These are phyloP conservation scores for Elsinoe ampelina DNA, from an alignment of 2,329 filamentous ascomycete species.

Conservation along the genomic window DNA sequence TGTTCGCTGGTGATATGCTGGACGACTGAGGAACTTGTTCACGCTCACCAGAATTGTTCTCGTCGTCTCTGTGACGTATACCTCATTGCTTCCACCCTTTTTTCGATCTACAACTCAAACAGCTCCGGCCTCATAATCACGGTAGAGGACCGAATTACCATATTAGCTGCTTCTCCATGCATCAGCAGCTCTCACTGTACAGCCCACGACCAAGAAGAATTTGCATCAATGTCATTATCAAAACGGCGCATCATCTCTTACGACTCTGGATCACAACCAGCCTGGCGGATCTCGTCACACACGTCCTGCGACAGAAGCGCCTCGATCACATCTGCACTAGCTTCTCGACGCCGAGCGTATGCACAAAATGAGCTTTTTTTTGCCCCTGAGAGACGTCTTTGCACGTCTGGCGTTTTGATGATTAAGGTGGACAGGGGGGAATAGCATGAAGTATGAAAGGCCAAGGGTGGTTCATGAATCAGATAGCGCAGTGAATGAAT, in stretches of 20 bases:
- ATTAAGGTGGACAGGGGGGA: not conserved
- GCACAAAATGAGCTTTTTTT: slow-evolving; percentile 1
- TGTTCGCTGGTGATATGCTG: slow-evolving; percentile 39
- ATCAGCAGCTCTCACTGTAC: not conserved
- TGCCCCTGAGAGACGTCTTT: not conserved
- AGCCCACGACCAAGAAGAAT: slow-evolving; percentile 3
- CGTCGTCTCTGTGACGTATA: slow-evolving; percentile 14
- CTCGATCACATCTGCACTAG: not conserved
- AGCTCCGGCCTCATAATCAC: slow-evolving; percentile 1
- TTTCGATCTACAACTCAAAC: not conserved
- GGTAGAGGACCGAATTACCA: not conserved
- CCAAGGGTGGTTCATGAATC: not conserved
- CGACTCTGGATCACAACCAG: not conserved
- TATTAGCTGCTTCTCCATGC: not conserved
- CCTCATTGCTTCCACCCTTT: slow-evolving; percentile 13
- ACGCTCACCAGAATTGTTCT: not conserved
- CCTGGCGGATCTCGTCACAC: not conserved
- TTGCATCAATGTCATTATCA: slow-evolving; percentile 9
- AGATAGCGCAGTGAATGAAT: not conserved
- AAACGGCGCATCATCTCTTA: not conserved
- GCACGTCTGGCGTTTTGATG: not conserved
- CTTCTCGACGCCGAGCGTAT: not conserved
- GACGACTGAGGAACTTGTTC: slow-evolving; percentile 22
- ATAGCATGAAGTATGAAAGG: not conserved
- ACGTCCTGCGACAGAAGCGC: not conserved